Evolutionary conservation across 192 early-diverging fungal genomes (phyloP), one percentile per base, ranked within the genome.

Genomic region (Umbelopsis ramanniana): DNA sequence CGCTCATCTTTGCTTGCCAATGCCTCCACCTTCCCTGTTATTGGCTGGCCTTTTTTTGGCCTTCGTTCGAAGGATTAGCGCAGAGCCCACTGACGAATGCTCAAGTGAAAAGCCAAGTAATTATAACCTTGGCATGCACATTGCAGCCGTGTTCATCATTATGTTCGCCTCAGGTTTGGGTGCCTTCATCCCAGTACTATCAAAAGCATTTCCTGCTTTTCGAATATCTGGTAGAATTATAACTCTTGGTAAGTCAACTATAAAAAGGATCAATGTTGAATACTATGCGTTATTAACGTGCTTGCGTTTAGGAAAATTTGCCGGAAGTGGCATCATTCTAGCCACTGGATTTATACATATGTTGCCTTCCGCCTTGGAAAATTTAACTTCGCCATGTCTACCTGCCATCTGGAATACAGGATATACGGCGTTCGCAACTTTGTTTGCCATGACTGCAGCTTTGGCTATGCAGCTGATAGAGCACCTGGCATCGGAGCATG

Each of bases 261-360:
- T 12, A 3, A 29, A 63, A 6, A 3, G 7, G 26, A n/a, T 19
- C 26, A 14, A 76, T 63, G 23, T 66, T 43, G 38, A 57, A n/a
- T 1, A 38, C 0, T 3, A 4, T 52, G 6, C 19, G 33, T 40
- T 48, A 38, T 21, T 69, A 52, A 2, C 0, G 33, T 71, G 33
- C 17, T 19, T 38, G 11, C 70, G 23, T 4, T 66, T 72, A 46
- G 78, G 81, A 14, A 79, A 79, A 46, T 74, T 79, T 45, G 82
- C 81, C 53, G 86, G 86, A 35, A 84, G 81, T 0, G 93, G 91
- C 1, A 87, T 93, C 8, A 91, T 94, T 66, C 57, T 93, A 24
- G 88, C 93, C 10, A 94, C 93, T 10, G 87, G 87, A 7, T 90
- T 94, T 55, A 88, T 94, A 48, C 93, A 94, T 74, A 92, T 93